Evolutionary conservation across 2,329 filamentous ascomycete genomes (phyloP), one percentile per base, ranked within the genome.

Genomic region (Graphiopsis chlorocephala): DNA sequence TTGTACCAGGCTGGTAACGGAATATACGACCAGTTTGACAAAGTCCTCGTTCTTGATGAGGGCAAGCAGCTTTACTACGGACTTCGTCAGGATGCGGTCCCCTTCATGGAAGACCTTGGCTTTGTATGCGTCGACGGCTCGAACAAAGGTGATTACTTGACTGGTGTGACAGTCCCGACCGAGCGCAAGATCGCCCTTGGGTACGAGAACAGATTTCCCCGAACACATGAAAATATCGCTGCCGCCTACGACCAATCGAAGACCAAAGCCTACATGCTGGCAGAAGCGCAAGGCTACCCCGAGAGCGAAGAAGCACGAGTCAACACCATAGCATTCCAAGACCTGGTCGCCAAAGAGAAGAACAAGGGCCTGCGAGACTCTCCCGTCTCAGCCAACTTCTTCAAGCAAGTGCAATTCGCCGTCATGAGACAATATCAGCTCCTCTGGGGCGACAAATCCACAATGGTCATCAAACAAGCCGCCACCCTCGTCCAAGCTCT

Each of bases 1-100:
- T 79, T 90, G 0, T 91, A 91, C 72, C 89, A 91, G 71, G 88
- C 89, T 2, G 86, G 87, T 6, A 88, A 91, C 63, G 86, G 84
- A 31, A 90, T 91, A 65, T 90, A 89, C 72, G 79, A 89, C 26
- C 80, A 87, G 0, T 90, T 91, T 72, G 88, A 91, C 72, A 91
- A 90, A 71, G 87, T 90, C 0, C 79, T 90, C 0, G 83, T 91
- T 11, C 81, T 91, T 2, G 87, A 90, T 53, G 83, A 86, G 64
- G 88, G 88, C 56, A 85, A 86, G 66, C 75, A 90, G 68, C 82
- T 90, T 48, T 91, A 84, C 77, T 90, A 88, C 68, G 88, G 88
- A 0, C 83, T 86, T 0, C 78, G 81, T 68, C 75, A 81, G 8
- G 79, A 87, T 66, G 88, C 88, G 0, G 77, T 81, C 4, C 84